These are phyloP conservation scores for Hyphopichia khmerensis DNA, from an alignment of 1,139 yeast genomes.

Conservation along the genomic window DNA sequence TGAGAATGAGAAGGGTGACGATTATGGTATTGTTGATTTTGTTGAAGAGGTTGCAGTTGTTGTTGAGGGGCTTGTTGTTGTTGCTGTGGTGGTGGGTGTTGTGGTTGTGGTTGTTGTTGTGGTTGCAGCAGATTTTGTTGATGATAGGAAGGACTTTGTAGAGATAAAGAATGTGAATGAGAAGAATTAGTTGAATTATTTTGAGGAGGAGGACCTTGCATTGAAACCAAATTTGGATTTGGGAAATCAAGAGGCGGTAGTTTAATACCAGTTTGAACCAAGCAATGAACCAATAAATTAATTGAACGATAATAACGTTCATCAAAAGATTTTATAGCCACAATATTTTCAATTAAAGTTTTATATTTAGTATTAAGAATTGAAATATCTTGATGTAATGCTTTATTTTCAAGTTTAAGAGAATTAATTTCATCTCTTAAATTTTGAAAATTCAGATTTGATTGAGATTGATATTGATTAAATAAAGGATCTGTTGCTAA, in stretches of 20 bases:
- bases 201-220: conserved; percentile 17
- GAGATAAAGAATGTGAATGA: conserved; percentile 7
- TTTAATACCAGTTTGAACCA: conserved; percentile 61
- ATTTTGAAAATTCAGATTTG: conserved; percentile 7
- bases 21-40: conserved; percentile 6
- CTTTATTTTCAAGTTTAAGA: conserved; percentile 41
- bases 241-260: conserved; percentile 66
- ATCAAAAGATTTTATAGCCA: conserved; percentile 54
- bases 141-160: not conserved
- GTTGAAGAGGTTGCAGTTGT: conserved; percentile 5
- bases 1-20: conserved; percentile 7
- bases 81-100: too few species aligned
- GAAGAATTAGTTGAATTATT: not conserved
- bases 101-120: conserved; percentile 9
- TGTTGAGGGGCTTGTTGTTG: too few species aligned
- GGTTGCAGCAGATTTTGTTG: conserved; percentile 6
- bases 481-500: conserved; percentile 6
- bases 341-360: conserved; percentile 59
- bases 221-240: conserved; percentile 26
- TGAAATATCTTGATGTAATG: conserved; percentile 43
- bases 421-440: conserved; percentile 46
- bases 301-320: conserved; percentile 57
- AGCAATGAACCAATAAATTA: conserved; percentile 45
- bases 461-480: conserved; percentile 7
- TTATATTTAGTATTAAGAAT: conserved; percentile 57